A percentile compares a stretch with the other conserved stretches of the same genome.
phyloP scores from a whole-genome alignment of 371 early-diverging fungal genomes.

The Zancudomyces culisetae region DNA sequence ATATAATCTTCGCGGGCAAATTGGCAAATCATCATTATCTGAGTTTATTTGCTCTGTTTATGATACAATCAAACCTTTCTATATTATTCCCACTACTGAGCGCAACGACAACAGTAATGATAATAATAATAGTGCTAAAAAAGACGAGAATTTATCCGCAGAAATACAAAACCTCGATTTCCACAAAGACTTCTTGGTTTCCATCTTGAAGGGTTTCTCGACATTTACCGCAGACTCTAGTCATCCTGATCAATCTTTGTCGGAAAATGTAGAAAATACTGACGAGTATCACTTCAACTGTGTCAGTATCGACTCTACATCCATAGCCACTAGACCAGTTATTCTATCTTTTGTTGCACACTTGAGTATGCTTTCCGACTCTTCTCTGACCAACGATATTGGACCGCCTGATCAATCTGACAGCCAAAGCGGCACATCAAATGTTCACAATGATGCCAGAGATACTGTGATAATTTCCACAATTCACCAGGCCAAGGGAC shows the following conservation, averaged over 20 bases:
- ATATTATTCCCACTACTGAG: no score
- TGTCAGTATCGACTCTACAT: neutral
- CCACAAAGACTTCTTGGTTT: neutral
- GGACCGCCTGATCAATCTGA: slow-evolving; percentile 6
- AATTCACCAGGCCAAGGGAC: slow-evolving; percentile 39
- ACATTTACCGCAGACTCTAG: neutral
- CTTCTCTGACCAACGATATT: slow-evolving; percentile 9
- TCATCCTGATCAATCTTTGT: neutral
- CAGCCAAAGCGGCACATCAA: neutral
- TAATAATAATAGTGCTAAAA: no score
- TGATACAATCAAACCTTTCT: no score
- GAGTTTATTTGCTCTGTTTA: slow-evolving; percentile 7
- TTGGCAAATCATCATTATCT: slow-evolving; percentile 3
- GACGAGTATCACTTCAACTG: neutral
- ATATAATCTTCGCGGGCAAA: slow-evolving; percentile 17
- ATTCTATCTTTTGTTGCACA: slow-evolving; percentile 6
- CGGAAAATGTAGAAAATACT: neutral
- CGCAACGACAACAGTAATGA: no score
- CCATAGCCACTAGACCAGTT: neutral
- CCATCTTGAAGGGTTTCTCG: neutral
- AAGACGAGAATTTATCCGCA: no score
- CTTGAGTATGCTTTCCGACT: slow-evolving; percentile 16
- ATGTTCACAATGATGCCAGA: neutral
- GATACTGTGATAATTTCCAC: slow-evolving; percentile 33
- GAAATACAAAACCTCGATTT: no score